These are phyloP conservation scores for Datura wrightii DNA, from an alignment of 257 asterid species.

Conservation along the genomic window DNA sequence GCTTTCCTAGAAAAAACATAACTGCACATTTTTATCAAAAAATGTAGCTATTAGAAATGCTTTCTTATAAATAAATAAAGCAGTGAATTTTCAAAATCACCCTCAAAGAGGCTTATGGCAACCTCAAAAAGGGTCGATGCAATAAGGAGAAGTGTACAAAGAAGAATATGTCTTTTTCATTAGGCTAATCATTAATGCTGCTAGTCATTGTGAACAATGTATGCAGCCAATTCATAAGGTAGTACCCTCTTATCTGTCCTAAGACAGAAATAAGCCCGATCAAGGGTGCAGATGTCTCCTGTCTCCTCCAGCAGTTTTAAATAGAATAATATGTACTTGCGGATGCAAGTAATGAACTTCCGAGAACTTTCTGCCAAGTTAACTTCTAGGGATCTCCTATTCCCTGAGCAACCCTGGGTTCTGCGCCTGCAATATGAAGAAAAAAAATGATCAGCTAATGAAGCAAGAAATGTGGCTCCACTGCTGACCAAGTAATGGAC, in stretches of 20 bases:
- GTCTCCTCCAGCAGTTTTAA: constrained; percentile 91
- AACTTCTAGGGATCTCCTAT: constrained; percentile 84
- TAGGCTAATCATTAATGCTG: constrained; percentile 18
- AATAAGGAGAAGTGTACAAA: constrained; percentile 23
- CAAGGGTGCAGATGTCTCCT: constrained; percentile 81
- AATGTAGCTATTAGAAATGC: constrained; percentile 2
- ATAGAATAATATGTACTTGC: constrained; percentile 89
- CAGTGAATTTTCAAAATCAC: constrained; percentile 3
- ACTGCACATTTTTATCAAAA: neutral
- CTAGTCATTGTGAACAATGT: constrained; percentile 24
- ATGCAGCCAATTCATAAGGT: constrained; percentile 32
- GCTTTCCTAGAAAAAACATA: neutral
- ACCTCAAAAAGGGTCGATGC: neutral
- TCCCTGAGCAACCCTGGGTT: constrained; percentile 78
- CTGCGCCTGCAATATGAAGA: constrained; percentile 63
- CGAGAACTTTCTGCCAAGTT: constrained; percentile 97
- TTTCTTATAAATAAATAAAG: constrained; percentile 12
- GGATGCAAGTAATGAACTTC: constrained; percentile 91
- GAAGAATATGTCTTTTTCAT: neutral
- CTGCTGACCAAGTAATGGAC: neutral
- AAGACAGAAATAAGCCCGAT: constrained; percentile 81
- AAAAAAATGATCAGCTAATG: constrained; percentile 16
- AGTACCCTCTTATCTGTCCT: constrained; percentile 95
- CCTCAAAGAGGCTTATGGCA: constrained; percentile 7
- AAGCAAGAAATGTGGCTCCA: constrained; percentile 26